Conservation (phyloP, 2,329 filamentous ascomycete genomes). For the Decorospora gaudefroyi region DNA sequence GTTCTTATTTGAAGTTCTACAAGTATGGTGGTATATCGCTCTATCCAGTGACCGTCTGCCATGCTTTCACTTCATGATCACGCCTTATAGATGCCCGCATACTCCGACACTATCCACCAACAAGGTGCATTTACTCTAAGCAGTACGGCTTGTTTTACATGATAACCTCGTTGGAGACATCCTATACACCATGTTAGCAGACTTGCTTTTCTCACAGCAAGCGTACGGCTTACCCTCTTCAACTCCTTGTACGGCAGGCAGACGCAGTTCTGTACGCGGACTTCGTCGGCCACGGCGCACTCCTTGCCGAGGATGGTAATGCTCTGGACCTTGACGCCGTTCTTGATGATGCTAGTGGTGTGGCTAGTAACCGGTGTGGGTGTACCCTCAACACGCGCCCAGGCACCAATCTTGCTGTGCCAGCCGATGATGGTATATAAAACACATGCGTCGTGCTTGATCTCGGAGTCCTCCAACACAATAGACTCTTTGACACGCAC, state of each 20-base stretch:
- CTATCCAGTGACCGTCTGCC: slow-evolving; percentile 7
- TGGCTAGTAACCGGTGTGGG: slow-evolving; percentile 86
- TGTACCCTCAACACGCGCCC: slow-evolving; percentile 95
- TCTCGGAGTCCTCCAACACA: slow-evolving; percentile 90
- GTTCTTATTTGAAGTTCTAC: not conserved
- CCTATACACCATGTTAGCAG: slow-evolving; percentile 55
- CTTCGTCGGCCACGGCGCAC: slow-evolving; percentile 89
- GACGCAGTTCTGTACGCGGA: slow-evolving; percentile 95
- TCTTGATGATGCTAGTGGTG: slow-evolving; percentile 93
- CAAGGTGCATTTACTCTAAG: not conserved
- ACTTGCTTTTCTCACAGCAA: not conserved
- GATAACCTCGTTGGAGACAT: slow-evolving; percentile 84
- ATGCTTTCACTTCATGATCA: slow-evolving; percentile 15
- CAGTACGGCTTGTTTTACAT: slow-evolving; percentile 66
- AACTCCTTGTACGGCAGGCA: slow-evolving; percentile 98
- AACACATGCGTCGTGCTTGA: slow-evolving; percentile 95
- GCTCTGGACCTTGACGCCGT: slow-evolving; percentile 97
- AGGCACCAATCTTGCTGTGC: slow-evolving; percentile 95
- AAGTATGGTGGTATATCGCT: slow-evolving; percentile 10
- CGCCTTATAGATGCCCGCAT: slow-evolving; percentile 8
- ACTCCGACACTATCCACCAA: not conserved
- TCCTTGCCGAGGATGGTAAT: slow-evolving; percentile 98
- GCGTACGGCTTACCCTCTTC: slow-evolving; percentile 74
- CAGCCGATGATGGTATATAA: slow-evolving; percentile 96
- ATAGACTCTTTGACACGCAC: slow-evolving; percentile 94